Percentiles rank a stretch among this genome's conserved stretches.
Evolutionary conservation across 2,329 filamentous ascomycete species (phyloP).

Genomic region (Diaporthe batatas): DNA sequence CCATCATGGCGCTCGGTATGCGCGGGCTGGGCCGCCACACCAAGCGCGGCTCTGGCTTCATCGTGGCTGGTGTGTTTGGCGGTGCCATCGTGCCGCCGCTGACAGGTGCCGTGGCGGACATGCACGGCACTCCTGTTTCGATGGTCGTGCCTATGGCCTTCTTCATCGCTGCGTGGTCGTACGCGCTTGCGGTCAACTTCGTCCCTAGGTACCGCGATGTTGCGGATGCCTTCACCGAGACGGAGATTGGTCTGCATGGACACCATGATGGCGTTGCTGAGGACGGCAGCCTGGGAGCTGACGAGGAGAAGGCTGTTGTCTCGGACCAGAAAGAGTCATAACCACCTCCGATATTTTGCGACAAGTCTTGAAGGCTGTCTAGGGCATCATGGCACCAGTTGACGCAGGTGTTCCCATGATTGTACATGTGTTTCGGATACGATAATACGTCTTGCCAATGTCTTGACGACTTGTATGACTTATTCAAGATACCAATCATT

Average conservation of each 20-base stretch:
- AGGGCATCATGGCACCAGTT: too few relatives aligned
- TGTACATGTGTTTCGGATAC: too few relatives aligned
- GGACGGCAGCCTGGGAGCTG: slow-evolving; percentile 29
- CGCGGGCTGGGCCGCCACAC: slow-evolving; percentile 81
- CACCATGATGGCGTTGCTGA: slow-evolving; percentile 36
- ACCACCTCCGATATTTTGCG: not conserved
- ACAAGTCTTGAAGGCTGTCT: not conserved
- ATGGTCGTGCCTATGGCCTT: slow-evolving; percentile 77
- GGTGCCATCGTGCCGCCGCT: slow-evolving; percentile 82
- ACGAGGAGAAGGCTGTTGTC: slow-evolving; percentile 43
- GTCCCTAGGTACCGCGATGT: slow-evolving; percentile 72
- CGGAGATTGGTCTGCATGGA: slow-evolving; percentile 57
- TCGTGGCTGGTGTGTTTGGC: slow-evolving; percentile 78
- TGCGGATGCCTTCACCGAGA: slow-evolving; percentile 68
- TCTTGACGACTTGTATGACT: not conserved
- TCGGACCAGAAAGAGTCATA: slow-evolving; percentile 29
- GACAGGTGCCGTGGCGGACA: slow-evolving; percentile 76
- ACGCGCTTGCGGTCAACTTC: slow-evolving; percentile 75
- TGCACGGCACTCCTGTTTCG: slow-evolving; percentile 68
- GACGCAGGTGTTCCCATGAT: not conserved
- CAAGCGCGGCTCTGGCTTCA: slow-evolving; percentile 80
- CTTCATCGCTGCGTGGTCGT: slow-evolving; percentile 68
- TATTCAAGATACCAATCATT: not conserved
- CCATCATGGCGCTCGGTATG: slow-evolving; percentile 83
- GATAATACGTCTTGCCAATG: not conserved